Conservation (phyloP, 2,329 filamentous ascomycete genomes). For the Hansfordia pulvinata region DNA sequence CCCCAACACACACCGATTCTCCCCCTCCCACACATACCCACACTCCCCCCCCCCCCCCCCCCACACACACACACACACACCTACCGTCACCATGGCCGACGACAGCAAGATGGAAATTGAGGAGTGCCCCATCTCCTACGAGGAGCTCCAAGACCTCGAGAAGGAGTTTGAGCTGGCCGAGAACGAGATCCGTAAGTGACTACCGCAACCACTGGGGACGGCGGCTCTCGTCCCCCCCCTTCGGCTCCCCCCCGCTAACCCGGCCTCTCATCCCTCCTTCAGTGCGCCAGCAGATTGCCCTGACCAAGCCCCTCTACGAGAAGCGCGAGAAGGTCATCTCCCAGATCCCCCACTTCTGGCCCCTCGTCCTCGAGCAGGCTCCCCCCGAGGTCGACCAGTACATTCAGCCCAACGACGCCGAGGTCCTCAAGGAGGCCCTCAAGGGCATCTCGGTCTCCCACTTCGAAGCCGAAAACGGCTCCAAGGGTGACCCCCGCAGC, state of each 20-base stretch:
- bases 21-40: too few relatives aligned
- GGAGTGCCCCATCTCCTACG: conserved; percentile 44
- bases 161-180: conserved; percentile 75
- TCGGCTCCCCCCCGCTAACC: conserved; percentile 2
- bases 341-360: conserved; percentile 82
- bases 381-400: conserved; percentile 78
- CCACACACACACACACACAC: not conserved
- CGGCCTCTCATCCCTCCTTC: conserved; percentile 5
- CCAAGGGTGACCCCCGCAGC: conserved; percentile 65
- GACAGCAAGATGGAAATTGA: conserved; percentile 16
- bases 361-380: conserved; percentile 80
- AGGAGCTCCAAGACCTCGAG: conserved; percentile 69
- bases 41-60: not conserved
- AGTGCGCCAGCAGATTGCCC: conserved; percentile 62
- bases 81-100: not conserved
- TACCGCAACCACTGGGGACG: not conserved
- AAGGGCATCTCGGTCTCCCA: conserved; percentile 58
- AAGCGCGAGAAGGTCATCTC: conserved; percentile 59
- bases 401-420: conserved; percentile 69
- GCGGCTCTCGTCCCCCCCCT: not conserved
- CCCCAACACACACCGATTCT: too few relatives aligned
- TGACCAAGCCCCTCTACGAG: conserved; percentile 59
- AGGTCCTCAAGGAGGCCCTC: conserved; percentile 56
- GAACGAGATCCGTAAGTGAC: conserved; percentile 61
- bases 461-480: conserved; percentile 58